Base-by-base conservation (phyloP, 192 early-diverging fungal species). In the Backusella westeae region DNA sequence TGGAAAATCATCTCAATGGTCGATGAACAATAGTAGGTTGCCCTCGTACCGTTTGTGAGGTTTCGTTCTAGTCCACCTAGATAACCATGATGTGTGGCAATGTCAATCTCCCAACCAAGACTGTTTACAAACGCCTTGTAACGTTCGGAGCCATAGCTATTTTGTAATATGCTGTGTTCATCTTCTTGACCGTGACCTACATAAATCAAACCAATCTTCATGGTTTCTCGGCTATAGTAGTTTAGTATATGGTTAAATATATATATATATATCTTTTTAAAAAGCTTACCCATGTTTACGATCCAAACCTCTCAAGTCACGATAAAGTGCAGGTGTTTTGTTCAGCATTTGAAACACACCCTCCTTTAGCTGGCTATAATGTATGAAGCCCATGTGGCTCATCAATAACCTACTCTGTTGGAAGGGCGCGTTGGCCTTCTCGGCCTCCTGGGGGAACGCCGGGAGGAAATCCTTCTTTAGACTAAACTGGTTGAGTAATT, bases 101-200 rank as follows among this genome's bases (percentile, higher is more conserved):
- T 75, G 69, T 98, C 91, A 14, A 98, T 89, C 79, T 95, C 89
- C 98, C 98, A 99, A 6, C 98, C 98, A 32, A 99, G 84, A 79
- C 93, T 94, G 1, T 83, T 74, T 2, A 99, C 93, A 87, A 99
- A 99, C 26, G 87, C 90, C 26, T 90, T 83, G 74, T 98, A 99
- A 6, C 90, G 87, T 10, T 71, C 34, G 70, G 96, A 98, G 2
- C 90, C 92, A 26, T 69, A 36, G 4, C 80, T 79, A 80, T 99
- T 99, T 67, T 87, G 88, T 39, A 99, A 82, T 26, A 99, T 96
- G 73, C 89, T 87, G 6, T 88, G 80, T 73, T 98, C 98, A 66
- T 94, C 93, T 81, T 97, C 95, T 81, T 98, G 97, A 1, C 94
- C 95, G 12, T 89, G 87, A 0, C 89, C 96, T 34, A 99, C 95